A percentile compares a stretch with the other conserved stretches of the same genome.
Evolutionary conservation across 495 filamentous ascomycete genomes (phyloP).

Genomic region (Hypomontagnella monticulosa): DNA sequence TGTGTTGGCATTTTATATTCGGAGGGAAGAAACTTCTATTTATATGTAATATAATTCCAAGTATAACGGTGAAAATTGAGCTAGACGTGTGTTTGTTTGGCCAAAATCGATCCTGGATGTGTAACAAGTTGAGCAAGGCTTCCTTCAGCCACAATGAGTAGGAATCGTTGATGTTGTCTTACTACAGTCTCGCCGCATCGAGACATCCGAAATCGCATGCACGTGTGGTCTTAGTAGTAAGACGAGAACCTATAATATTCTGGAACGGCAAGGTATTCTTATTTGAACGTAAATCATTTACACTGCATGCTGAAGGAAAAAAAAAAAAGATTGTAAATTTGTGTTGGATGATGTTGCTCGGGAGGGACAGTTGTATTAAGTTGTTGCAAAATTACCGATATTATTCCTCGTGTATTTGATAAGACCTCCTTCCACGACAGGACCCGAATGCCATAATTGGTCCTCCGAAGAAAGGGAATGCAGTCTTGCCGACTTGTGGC

Average conservation of each 20-base stretch:
- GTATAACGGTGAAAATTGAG: background rate
- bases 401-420: too few species aligned
- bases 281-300: constrained; percentile 8
- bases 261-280: constrained; percentile 1
- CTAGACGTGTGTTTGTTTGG: background rate
- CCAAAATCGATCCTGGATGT: background rate
- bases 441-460: background rate
- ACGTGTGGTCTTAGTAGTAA: constrained; percentile 6
- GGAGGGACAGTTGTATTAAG: background rate
- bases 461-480: background rate
- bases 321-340: too few species aligned
- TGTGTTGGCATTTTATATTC: too few species aligned
- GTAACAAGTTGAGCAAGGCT: background rate
- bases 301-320: background rate
- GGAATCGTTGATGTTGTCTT: constrained; percentile 4
- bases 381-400: too few species aligned
- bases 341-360: too few species aligned
- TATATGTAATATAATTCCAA: too few species aligned
- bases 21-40: too few species aligned
- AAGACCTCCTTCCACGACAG: background rate
- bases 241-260: constrained; percentile 2
- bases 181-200: constrained; percentile 22
- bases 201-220: constrained; percentile 21
- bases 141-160: constrained; percentile 12
- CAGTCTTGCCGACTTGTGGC: constrained; percentile 18